Evolutionary conservation across 768 basidiomycete species (phyloP).

Genomic region (Cystobasidium ongulense): DNA sequence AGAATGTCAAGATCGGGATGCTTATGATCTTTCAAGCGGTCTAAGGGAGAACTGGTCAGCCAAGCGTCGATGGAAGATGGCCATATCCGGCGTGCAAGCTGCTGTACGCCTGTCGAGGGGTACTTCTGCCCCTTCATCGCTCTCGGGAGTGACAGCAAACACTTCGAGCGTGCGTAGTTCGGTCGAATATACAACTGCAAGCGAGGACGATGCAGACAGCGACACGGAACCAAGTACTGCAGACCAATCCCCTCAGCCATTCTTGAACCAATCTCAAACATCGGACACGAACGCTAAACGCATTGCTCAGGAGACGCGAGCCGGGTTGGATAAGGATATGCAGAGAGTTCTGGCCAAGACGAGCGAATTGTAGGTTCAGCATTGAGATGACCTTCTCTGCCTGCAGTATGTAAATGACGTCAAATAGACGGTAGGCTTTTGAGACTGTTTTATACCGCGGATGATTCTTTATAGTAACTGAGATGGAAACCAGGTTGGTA

Average conservation of each 20-base stretch:
- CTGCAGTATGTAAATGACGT: too few relatives aligned
- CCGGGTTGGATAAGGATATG: background rate
- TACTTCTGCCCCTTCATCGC: background rate
- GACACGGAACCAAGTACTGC: background rate
- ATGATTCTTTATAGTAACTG: too few relatives aligned
- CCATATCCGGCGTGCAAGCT: slow-evolving; percentile 24
- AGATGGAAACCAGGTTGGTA: too few relatives aligned
- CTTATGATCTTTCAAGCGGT: slow-evolving; percentile 29
- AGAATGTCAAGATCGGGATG: background rate
- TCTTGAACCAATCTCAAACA: background rate
- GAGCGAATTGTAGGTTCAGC: background rate
- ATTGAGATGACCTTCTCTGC: too few relatives aligned
- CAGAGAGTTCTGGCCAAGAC: background rate
- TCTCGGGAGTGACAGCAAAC: background rate
- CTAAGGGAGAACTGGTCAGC: slow-evolving; percentile 34
- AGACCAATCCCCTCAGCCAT: background rate
- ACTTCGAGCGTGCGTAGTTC: background rate
- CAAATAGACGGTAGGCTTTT: too few relatives aligned
- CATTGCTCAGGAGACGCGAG: background rate
- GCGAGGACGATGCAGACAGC: background rate
- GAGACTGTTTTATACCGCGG: too few relatives aligned
- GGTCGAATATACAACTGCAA: background rate
- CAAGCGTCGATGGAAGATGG: slow-evolving; percentile 16
- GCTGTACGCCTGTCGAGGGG: slow-evolving; percentile 8
- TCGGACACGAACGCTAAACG: background rate